Conservation (phyloP, 2,329 filamentous ascomycete genomes). For the Ceratocystis cubensis region DNA sequence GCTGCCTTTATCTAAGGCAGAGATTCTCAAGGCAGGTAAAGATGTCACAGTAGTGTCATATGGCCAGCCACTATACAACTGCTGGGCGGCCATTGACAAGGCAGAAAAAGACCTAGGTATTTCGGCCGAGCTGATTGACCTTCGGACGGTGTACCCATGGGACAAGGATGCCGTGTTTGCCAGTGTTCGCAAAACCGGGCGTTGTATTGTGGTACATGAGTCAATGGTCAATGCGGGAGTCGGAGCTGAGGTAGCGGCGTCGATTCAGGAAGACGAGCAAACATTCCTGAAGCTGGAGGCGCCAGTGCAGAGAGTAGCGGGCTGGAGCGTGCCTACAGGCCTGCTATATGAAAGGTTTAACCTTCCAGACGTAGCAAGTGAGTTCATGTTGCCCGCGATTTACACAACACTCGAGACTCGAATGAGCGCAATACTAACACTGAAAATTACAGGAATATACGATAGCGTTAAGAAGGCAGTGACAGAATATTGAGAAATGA, state of each 20-base stretch:
- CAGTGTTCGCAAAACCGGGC: slow-evolving; percentile 76
- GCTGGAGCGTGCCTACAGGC: slow-evolving; percentile 79
- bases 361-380: slow-evolving; percentile 74
- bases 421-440: neutral
- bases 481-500: slow-evolving; percentile 39
- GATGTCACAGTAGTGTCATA: slow-evolving; percentile 80
- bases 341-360: slow-evolving; percentile 69
- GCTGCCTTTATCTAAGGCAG: slow-evolving; percentile 75
- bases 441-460: slow-evolving; percentile 21
- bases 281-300: slow-evolving; percentile 77
- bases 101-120: slow-evolving; percentile 65
- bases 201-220: slow-evolving; percentile 82
- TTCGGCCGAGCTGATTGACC: slow-evolving; percentile 71
- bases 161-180: slow-evolving; percentile 67
- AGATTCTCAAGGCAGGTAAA: slow-evolving; percentile 66
- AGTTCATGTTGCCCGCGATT: slow-evolving; percentile 32
- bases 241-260: slow-evolving; percentile 77
- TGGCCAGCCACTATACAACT: slow-evolving; percentile 78
- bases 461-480: slow-evolving; percentile 50
- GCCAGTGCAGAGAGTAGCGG: slow-evolving; percentile 70
- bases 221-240: slow-evolving; percentile 83
- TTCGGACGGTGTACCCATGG: slow-evolving; percentile 85
- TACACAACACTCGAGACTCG: neutral
- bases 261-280: slow-evolving; percentile 62
- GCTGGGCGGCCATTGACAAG: slow-evolving; percentile 60